phyloP scores from a whole-genome alignment of 371 early-diverging fungal genomes.

The Apophysomyces elegans region DNA sequence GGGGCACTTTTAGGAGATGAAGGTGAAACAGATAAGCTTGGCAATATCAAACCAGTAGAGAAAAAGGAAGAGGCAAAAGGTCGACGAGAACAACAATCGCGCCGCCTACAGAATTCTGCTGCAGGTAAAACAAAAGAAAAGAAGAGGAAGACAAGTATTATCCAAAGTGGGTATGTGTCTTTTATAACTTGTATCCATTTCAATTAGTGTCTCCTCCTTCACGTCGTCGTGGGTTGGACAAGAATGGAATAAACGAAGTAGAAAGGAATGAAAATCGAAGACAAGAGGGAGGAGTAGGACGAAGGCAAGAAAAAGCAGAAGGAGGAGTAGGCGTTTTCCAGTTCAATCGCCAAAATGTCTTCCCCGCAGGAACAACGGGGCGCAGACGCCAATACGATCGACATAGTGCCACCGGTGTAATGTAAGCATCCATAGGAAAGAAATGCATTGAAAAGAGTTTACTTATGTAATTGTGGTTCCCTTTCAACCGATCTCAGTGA shows the following conservation, averaged over 20 bases:
- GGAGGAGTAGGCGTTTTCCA: background rate
- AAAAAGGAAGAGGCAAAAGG: slow-evolving; percentile 29
- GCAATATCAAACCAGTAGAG: slow-evolving; percentile 41
- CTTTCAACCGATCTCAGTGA: slow-evolving; percentile 39
- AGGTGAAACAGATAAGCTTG: slow-evolving; percentile 48
- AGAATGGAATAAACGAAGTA: background rate
- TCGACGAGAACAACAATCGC: slow-evolving; percentile 21
- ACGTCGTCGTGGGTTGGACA: slow-evolving; percentile 25
- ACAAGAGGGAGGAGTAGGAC: background rate
- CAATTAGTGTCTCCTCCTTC: slow-evolving; percentile 48
- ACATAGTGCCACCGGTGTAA: slow-evolving; percentile 70
- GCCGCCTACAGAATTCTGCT: slow-evolving; percentile 13
- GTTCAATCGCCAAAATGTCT: background rate
- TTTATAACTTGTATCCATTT: too few relatives aligned
- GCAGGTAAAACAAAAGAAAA: slow-evolving; percentile 25
- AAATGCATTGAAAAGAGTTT: background rate
- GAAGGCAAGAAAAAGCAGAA: slow-evolving; percentile 1
- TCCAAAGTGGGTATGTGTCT: too few relatives aligned
- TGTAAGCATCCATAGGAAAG: slow-evolving; percentile 33
- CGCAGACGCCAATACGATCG: slow-evolving; percentile 73
- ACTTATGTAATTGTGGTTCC: background rate
- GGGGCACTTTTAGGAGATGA: slow-evolving; percentile 40
- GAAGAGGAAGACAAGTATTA: background rate
- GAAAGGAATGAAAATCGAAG: slow-evolving; percentile 11
- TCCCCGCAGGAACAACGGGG: background rate